Base-by-base conservation (phyloP, 192 early-diverging fungal genomes). In the Backusella sp. region DNA sequence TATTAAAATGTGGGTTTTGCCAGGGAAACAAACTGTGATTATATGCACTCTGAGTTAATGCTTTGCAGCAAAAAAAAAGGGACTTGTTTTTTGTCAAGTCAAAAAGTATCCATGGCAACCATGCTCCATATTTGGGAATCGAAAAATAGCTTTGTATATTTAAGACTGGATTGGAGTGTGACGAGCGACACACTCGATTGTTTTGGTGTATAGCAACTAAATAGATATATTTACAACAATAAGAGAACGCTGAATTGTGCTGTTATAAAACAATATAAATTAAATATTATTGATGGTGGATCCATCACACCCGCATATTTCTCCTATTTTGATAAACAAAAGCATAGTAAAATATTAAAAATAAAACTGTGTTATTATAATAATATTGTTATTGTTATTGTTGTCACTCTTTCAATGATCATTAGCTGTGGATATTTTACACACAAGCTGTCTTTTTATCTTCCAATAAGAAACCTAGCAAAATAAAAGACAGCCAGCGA, bases 321-420 rank as follows among this genome's bases (percentile, higher is more conserved):
- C 53, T 59, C 53, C 53, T 59, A 59, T 59, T 23, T 59, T 59
- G 23, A 59, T 59, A 59, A 59, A 59, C 23, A 21, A 59, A 52
- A 14, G 6, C 23, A 26, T 59, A 26, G 11, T 59, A 2, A 26
- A 26, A 23, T 59, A 59, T 59, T 59, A 59, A 59, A 21, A 59
- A 59, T 26, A 6, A 3, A 26, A 59, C 53, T 26, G 53, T 59
- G 53, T 59, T 59, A 59, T 59, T 23, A 59, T 59, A 0, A 9
- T 59, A 39, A 6, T 39, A 39, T 3, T 39, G 3, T 39, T 39
- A 53, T n/a, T 53, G 52, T 8, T 53, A 53, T 53, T 19, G 6
- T 6, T 7, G 7, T n/a, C 52, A 19, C 17, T 53, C n/a, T 53
- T 49, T 19, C 28, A 28, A 49, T 49, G 4, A 49, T 19, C 15